phyloP scores from a whole-genome alignment of 495 filamentous ascomycete species.

The Xylaria acuta region DNA sequence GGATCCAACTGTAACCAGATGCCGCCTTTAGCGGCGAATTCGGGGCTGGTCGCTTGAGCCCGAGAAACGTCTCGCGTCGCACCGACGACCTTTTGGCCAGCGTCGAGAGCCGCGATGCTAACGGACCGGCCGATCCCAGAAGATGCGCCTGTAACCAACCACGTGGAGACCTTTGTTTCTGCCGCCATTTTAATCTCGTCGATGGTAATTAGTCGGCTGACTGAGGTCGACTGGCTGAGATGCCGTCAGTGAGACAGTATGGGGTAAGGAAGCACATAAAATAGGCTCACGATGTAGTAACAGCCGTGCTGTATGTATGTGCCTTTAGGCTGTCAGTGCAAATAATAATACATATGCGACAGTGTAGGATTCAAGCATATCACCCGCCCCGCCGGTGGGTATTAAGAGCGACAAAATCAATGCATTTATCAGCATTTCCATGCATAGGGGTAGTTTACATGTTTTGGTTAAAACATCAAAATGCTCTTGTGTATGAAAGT shows the following conservation, averaged over 20 bases:
- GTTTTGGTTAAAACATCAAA: neutral
- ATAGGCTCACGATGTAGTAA: neutral
- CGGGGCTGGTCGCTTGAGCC: constrained; percentile 37
- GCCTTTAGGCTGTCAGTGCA: neutral
- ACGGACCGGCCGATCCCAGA: constrained; percentile 58
- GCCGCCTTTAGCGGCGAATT: constrained; percentile 38
- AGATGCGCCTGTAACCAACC: constrained; percentile 61
- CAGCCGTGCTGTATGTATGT: neutral
- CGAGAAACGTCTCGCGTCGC: constrained; percentile 45
- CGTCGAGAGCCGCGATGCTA: constrained; percentile 49
- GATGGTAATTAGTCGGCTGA: neutral
- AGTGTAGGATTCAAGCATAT: neutral
- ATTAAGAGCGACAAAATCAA: neutral
- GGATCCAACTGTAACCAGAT: constrained; percentile 45
- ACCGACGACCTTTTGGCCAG: constrained; percentile 59
- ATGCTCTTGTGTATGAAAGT: neutral
- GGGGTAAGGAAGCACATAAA: neutral
- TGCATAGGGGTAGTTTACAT: neutral
- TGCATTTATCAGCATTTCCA: neutral
- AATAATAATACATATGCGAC: neutral
- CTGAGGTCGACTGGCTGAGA: neutral
- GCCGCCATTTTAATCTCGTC: constrained; percentile 11
- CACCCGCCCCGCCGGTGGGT: neutral
- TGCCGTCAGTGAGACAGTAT: neutral
- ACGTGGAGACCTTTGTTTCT: constrained; percentile 32